phyloP scores from a whole-genome alignment of 371 early-diverging fungal genomes.

The Saksenaea vasiformis region DNA sequence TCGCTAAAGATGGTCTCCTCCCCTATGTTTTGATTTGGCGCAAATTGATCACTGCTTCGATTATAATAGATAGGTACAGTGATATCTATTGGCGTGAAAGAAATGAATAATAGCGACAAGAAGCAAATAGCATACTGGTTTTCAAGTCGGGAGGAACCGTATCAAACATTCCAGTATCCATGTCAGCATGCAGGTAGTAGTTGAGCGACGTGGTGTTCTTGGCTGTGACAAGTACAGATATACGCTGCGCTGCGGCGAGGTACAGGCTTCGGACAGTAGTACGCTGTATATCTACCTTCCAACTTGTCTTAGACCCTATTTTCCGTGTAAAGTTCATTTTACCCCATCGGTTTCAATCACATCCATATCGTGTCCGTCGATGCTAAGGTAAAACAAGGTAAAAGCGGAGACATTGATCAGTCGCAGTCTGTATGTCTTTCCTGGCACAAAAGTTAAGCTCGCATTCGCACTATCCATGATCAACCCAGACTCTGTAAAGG shows the following conservation, averaged over 20 bases:
- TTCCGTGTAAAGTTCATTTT: conserved; percentile 8
- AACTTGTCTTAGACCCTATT: background rate
- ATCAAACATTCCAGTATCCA: conserved; percentile 81
- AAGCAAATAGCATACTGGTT: conserved; percentile 32
- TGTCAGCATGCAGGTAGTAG: conserved; percentile 73
- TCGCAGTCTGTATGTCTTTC: conserved; percentile 83
- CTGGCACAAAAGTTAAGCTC: conserved; percentile 61
- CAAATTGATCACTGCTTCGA: conserved; percentile 31
- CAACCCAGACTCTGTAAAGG: conserved; percentile 39
- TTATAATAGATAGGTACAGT: conserved; percentile 61
- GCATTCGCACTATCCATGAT: conserved; percentile 51
- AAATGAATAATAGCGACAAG: background rate
- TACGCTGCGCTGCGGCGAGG: conserved; percentile 70
- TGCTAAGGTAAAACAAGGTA: conserved; percentile 74
- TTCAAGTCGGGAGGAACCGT: conserved; percentile 54
- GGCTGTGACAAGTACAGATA: conserved; percentile 74
- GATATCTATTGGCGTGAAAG: conserved; percentile 30
- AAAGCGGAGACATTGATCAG: conserved; percentile 78
- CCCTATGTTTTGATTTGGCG: conserved; percentile 35
- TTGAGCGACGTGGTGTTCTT: conserved; percentile 63
- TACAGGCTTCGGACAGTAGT: conserved; percentile 56
- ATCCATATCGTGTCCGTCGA: conserved; percentile 77
- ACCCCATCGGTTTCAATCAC: conserved; percentile 86
- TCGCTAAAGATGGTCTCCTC: conserved; percentile 52
- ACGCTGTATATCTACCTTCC: conserved; percentile 52